Evolutionary conservation across 78 protist species (phyloP), one percentile per base, ranked within the genome.

Genomic region (Emiliania huxleyi): DNA sequence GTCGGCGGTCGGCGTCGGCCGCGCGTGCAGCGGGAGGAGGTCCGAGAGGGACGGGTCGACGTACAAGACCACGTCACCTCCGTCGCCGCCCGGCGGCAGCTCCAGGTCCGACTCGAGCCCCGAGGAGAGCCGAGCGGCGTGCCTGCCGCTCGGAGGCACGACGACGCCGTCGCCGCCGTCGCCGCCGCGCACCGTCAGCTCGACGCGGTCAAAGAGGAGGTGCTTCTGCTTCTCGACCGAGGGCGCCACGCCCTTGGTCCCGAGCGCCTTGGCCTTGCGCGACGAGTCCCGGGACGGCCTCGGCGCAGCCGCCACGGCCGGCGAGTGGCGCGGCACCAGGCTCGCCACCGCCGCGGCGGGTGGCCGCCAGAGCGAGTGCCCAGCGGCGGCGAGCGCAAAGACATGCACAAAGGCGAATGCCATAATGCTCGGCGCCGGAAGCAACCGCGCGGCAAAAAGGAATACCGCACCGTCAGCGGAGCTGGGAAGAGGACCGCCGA

Each of bases 141-240:
- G 26, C 1, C 25, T 29, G n/a, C 49, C 83, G 15, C 71, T 8
- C 92, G 91, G n/a, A 11, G 69, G 77, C 49, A 87, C 0, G 19
- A 93, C 38, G 25, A 48, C 48, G 46, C 95, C 95, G 42, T 88
- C 69, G 69, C 95, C 95, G 75, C 95, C 95, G 45, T 88, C 18
- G 8, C 95, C 95, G n/a, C 69, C 84, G 6, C 3, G 22, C 37
- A 89, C 90, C 12, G 8, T 22, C n/a, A 89, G 3, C n/a, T 55
- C 48, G 69, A 35, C 12, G 2, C 1, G 11, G 75, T 93, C 95
- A 0, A 93, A 49, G 48, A 69, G 89, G 19, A 77, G 81, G 42
- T 71, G 81, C 81, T 71, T 71, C 29, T n/a, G 33, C 42, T 71
- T 71, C 43, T 71, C 81, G 42, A 71, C 29, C 15, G 62, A 52